Evolutionary conservation across 1,284 basidiomycete species (phyloP).

Genomic region (Dichomitus squalens): DNA sequence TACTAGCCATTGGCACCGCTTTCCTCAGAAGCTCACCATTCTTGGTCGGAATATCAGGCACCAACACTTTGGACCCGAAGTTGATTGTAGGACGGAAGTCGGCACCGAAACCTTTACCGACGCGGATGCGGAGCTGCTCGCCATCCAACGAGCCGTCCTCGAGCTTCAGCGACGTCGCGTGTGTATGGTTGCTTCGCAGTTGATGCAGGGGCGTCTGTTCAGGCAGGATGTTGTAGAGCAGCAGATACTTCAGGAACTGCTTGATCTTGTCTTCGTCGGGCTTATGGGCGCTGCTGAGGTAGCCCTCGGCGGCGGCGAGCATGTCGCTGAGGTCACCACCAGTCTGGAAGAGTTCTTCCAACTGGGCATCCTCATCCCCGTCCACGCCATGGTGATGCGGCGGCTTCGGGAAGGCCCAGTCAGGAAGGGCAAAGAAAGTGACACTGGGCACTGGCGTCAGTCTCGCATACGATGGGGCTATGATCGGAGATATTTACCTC

Average conservation of each 20-base stretch:
- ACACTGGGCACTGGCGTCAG: conserved; percentile 36
- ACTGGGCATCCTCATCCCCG: neutral
- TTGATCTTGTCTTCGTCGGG: conserved; percentile 45
- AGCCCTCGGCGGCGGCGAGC: conserved; percentile 25
- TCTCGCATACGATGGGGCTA: neutral
- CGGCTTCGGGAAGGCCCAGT: conserved; percentile 39
- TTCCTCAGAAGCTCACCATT: no score
- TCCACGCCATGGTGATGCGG: neutral
- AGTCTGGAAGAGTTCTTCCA: neutral
- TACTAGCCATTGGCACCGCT: no score
- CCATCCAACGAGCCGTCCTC: conserved; percentile 54
- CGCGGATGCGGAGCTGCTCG: conserved; percentile 55
- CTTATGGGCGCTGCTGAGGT: conserved; percentile 28
- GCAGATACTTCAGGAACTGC: conserved; percentile 54
- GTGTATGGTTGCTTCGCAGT: conserved; percentile 61
- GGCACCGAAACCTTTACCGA: conserved; percentile 36
- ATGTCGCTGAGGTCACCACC: conserved; percentile 16
- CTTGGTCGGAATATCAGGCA: conserved; percentile 44
- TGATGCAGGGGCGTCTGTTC: conserved; percentile 40
- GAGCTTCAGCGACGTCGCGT: conserved; percentile 57
- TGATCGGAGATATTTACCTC: conserved; percentile 31
- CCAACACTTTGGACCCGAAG: conserved; percentile 52
- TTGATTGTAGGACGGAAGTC: conserved; percentile 50
- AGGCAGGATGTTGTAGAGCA: conserved; percentile 67
- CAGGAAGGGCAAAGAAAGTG: conserved; percentile 57